Evolutionary conservation across 306 rosid species (phyloP), one percentile per base, ranked within the genome.

Genomic region (Ormosia emarginata): DNA sequence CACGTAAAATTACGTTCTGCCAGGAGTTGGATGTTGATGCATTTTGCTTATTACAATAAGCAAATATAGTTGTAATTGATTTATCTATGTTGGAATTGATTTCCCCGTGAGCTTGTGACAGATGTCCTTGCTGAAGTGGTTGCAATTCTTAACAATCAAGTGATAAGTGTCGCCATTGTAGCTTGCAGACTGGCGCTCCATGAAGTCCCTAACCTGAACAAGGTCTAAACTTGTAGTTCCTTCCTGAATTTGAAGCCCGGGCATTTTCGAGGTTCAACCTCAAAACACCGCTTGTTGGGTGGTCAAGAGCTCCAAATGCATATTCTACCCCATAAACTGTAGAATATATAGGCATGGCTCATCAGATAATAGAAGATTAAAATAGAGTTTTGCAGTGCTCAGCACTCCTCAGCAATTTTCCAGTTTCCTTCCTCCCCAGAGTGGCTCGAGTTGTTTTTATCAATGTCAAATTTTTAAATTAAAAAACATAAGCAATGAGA

Each of bases 301-400:
- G 93, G 88, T 96, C 99, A 82, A 93, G 99, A 10, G 99, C 99
- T 71, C 98, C 98, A 81, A 92, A 93, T 50, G 99, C 99, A 74
- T 96, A 96, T 77, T 96, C 98, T 32, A 96, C 94, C 52, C 98
- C 94, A 74, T 96, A 93, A 79, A 96, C 99, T 96, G 93, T 63
- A 1, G 77, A 64, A 76, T 24, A 32, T 70, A 82, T 81, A 87
- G 49, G 36, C 52, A 67, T 69, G 32, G 40, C 39, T 70, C 37
- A 52, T 87, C 64, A 90, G 74, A 81, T 72, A 77, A 71, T 11
- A 14, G 5, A 55, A 76, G n/a, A 52, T 72, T n/a, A 57, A 68
- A 71, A 74, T 24, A 24, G 24, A 24, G 24, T 24, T 24, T 24
- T 24, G 24, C 24, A 24, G 24, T 24, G 24, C 24, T 24, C 24